These are phyloP conservation scores for Paracoccidioides brasiliensis DNA, from an alignment of 2,329 filamentous ascomycete genomes.

Conservation along the genomic window DNA sequence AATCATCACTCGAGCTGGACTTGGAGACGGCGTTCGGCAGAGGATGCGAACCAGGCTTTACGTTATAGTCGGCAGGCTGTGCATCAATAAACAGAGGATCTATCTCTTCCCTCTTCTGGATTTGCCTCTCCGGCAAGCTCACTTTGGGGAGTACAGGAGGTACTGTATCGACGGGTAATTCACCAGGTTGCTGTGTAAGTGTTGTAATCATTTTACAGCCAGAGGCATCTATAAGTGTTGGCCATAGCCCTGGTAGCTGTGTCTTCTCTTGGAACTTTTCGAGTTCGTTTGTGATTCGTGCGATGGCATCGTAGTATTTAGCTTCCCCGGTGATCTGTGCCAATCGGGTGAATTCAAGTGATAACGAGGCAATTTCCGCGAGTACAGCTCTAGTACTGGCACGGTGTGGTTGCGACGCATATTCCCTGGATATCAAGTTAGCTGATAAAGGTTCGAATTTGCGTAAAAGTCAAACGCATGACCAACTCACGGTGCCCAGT, in stretches of 20 bases:
- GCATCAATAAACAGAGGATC: slow-evolving; percentile 15
- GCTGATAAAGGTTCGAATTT: slow-evolving; percentile 17
- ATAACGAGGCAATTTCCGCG: slow-evolving; percentile 28
- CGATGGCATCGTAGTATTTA: slow-evolving; percentile 27
- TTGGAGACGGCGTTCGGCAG: slow-evolving; percentile 2
- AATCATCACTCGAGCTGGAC: not conserved
- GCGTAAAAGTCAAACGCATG: not conserved
- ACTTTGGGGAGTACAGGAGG: slow-evolving; percentile 27
- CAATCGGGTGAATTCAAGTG: slow-evolving; percentile 30
- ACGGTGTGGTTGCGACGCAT: slow-evolving; percentile 15
- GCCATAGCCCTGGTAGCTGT: slow-evolving; percentile 29
- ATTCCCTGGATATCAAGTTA: slow-evolving; percentile 57
- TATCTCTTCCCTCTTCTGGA: slow-evolving; percentile 1
- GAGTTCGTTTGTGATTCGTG: slow-evolving; percentile 25
- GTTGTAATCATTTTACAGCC: slow-evolving; percentile 49
- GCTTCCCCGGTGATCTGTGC: slow-evolving; percentile 27
- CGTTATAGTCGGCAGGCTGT: slow-evolving; percentile 18
- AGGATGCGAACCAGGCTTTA: slow-evolving; percentile 3
- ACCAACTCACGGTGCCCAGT: slow-evolving; percentile 54
- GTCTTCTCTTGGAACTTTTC: slow-evolving; percentile 23
- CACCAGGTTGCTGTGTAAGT: slow-evolving; percentile 13
- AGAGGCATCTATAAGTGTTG: slow-evolving; percentile 54
- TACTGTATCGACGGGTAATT: slow-evolving; percentile 11
- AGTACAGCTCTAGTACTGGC: slow-evolving; percentile 17
- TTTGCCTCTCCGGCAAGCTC: not conserved